phyloP scores from a whole-genome alignment of 495 filamentous ascomycete genomes.

The Aspergillus egyptiacus region DNA sequence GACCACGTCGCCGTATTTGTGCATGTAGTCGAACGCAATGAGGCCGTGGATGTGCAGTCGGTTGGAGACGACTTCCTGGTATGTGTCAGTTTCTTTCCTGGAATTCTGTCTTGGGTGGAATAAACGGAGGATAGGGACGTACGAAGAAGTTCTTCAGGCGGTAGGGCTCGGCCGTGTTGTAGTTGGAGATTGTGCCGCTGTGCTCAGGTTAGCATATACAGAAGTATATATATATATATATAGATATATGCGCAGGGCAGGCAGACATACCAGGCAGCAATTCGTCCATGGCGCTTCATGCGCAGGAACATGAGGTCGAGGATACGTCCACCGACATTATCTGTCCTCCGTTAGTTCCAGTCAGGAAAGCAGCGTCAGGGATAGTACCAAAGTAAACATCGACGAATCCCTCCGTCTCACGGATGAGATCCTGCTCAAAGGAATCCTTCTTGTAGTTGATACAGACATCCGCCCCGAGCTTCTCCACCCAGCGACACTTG shows the following conservation, averaged over 20 bases:
- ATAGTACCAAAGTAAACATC: slow-evolving; percentile 53
- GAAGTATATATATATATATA: neutral
- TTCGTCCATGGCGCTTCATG: slow-evolving; percentile 49
- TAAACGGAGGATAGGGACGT: neutral
- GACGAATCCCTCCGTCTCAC: slow-evolving; percentile 56
- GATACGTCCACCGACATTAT: slow-evolving; percentile 66
- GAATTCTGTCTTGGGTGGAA: neutral
- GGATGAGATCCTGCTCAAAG: slow-evolving; percentile 52
- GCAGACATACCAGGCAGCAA: slow-evolving; percentile 48
- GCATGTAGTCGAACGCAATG: slow-evolving; percentile 50
- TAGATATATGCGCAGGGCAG: neutral
- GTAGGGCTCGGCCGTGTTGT: slow-evolving; percentile 33
- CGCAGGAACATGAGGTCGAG: slow-evolving; percentile 54
- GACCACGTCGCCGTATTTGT: slow-evolving; percentile 34
- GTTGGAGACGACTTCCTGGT: slow-evolving; percentile 41
- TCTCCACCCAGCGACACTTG: slow-evolving; percentile 58
- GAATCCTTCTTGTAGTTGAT: slow-evolving; percentile 59
- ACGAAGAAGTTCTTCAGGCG: slow-evolving; percentile 45
- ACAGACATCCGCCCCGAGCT: slow-evolving; percentile 58
- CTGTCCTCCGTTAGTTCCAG: slow-evolving; percentile 18
- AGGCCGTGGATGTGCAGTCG: slow-evolving; percentile 56
- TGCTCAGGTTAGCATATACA: neutral
- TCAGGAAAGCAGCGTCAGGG: neutral
- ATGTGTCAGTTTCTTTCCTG: neutral
- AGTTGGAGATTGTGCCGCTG: slow-evolving; percentile 45